Percentiles rank a stretch among this genome's conserved stretches.
Evolutionary conservation across 345 rosid species (phyloP).

Genomic region (Citrus australasica): DNA sequence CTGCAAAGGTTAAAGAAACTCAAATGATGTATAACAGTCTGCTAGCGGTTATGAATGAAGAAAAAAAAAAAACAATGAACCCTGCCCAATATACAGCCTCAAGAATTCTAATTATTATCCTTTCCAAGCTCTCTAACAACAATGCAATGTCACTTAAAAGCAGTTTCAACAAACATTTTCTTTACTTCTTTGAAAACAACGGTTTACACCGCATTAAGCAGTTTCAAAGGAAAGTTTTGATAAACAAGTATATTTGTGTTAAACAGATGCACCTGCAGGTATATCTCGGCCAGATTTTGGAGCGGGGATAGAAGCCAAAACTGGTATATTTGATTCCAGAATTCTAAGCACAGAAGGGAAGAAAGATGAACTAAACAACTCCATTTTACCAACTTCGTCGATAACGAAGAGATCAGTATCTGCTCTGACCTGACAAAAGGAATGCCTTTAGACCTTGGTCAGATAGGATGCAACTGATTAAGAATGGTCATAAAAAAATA

Average conservation of each 20-base stretch:
- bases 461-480: neutral
- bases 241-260: neutral
- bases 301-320: constrained; percentile 58
- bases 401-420: constrained; percentile 58
- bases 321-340: constrained; percentile 53
- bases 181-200: neutral
- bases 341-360: constrained; percentile 60
- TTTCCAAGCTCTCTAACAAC: neutral
- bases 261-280: constrained; percentile 46
- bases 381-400: constrained; percentile 83
- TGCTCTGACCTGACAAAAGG: constrained; percentile 42
- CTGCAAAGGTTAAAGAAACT: constrained; percentile 31
- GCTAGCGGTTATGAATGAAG: no score
- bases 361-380: constrained; percentile 59
- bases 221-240: neutral
- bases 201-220: neutral
- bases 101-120: neutral
- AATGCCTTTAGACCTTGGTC: neutral
- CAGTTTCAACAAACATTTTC: neutral
- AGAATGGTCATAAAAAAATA: neutral
- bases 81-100: neutral
- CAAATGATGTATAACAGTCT: neutral
- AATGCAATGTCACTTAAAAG: neutral
- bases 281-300: constrained; percentile 57
- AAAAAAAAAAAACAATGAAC: neutral